Evolutionary conservation across 1,139 yeast genomes (phyloP).

Genomic region (Candida labiduridarum): DNA sequence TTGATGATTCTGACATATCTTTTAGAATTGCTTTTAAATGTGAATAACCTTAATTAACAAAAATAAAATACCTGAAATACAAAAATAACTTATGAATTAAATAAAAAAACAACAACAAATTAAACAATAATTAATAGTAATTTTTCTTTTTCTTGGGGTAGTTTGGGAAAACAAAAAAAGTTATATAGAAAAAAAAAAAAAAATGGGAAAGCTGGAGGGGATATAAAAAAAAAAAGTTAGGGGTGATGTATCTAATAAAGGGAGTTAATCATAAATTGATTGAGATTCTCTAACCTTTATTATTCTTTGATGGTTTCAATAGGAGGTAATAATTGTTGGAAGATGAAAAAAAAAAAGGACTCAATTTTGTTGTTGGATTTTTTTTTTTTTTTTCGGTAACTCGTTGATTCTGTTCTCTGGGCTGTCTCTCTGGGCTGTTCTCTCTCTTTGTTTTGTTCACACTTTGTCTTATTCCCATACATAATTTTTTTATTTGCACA

Average conservation of each 20-base stretch:
- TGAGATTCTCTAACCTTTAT: neutral
- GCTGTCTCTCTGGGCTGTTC: neutral
- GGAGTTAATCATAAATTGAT: conserved; percentile 1
- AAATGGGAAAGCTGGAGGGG: neutral
- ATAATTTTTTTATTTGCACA: neutral
- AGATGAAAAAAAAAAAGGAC: neutral
- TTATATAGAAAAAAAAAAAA: neutral
- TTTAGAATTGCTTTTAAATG: neutral
- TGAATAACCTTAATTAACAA: neutral
- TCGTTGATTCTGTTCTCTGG: neutral
- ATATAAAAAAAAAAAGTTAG: neutral
- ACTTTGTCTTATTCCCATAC: neutral
- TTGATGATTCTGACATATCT: conserved; percentile 3
- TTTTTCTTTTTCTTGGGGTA: neutral
- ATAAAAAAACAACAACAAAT: neutral
- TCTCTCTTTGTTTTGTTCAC: neutral
- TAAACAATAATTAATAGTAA: no score
- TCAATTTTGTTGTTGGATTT: conserved; percentile 1
- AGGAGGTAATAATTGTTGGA: neutral
- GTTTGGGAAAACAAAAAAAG: neutral
- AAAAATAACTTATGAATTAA: neutral
- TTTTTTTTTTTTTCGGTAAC: conserved; percentile 2
- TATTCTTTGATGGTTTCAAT: neutral
- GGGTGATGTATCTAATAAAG: neutral
- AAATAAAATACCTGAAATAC: neutral